Evolutionary conservation across 495 filamentous ascomycete species (phyloP), one percentile per base, ranked within the genome.

Genomic region (Durotheca rogersii): DNA sequence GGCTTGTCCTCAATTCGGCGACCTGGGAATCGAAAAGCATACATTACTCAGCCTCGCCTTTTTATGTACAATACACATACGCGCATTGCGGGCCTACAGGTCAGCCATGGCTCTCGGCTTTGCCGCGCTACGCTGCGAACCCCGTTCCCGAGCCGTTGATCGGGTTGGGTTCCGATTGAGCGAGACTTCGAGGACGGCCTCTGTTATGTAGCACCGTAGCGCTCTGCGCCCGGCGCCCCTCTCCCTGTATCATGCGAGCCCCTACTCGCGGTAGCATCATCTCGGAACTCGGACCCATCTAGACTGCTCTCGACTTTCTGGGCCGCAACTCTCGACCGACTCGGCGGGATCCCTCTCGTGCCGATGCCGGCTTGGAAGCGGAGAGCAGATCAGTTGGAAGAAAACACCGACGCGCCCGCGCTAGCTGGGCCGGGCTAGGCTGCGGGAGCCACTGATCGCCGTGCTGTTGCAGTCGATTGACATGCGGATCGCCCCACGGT

Each of bases 141-240:
- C 40, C 44, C 49, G 35, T 40, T 34, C 50, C 40, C 49, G 55
- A 50, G 23, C 49, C 49, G 40, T 50, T 31, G 20, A 32, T 18
- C 45, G 49, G 44, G 30, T 49, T 30, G 30, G 41, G 29, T 51
- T 59, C 50, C 41, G 41, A 59, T 51, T 47, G 45, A 37, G 21
- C 30, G 34, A 31, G 20, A 35, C 18, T 34, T 34, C 44, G 43
- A 46, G 32, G 37, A 39, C 27, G 19, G 20, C 35, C 19, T 38
- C 31, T 35, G 27, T 14, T 21, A 18, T 27, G 9, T 27, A 27
- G 23, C 47, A 39, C 50, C 50, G 37, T 21, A 51, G 27, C 45
- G n/a, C n/a, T n/a, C n/a, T n/a, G n/a, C n/a, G n/a, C 32, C 41
- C 41, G 32, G 49, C 46, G 41, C 50, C 41, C 47, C 20, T 41